Evolutionary conservation across 352 stramenopile genomes (phyloP), one percentile per base, ranked within the genome.

Genomic region (Blastocystis sp.): DNA sequence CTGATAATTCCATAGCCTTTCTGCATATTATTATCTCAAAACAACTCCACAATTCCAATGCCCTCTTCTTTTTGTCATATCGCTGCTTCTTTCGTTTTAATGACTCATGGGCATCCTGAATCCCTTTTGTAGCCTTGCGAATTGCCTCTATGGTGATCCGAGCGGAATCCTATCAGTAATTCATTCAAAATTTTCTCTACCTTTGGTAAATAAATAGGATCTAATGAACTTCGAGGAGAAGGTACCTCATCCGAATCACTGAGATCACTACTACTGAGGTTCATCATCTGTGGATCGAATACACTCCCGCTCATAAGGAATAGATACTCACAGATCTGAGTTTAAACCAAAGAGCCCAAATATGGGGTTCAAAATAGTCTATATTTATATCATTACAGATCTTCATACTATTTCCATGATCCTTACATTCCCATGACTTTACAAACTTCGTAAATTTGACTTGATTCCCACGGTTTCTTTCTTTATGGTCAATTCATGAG

Each of bases 31-130:
- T 30, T 33, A 27, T 27, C 5, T 7, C 0, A 0, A 24, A 40
- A 7, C 30, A 59, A 17, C 40, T 27, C 17, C 15, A 81, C 70
- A 35, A 13, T 62, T 81, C 70, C 42, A 81, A 81, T n/a, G 51
- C 44, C 19, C 27, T 27, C 22, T 81, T 81, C 70, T 81, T 81
- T 81, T 81, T 60, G 24, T 81, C 70, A 40, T 81, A 81, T 24
- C 70, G 70, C 22, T 81, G 13, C 24, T 81, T 81, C 48, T 62
- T 81, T 30, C 44, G 37, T 40, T 81, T 81, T 7, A 81, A 56
- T n/a, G 70, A 81, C 35, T 60, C 44, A 5, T 60, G 40, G 27
- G 44, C 70, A 44, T 53, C 44, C 6, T 44, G 51, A 35, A 81
- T 64, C 1, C 70, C 27, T 27, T 81, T 51, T 17, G 33, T 33